Base-by-base conservation (phyloP, 768 basidiomycete species). In the Mycena vulgaris region DNA sequence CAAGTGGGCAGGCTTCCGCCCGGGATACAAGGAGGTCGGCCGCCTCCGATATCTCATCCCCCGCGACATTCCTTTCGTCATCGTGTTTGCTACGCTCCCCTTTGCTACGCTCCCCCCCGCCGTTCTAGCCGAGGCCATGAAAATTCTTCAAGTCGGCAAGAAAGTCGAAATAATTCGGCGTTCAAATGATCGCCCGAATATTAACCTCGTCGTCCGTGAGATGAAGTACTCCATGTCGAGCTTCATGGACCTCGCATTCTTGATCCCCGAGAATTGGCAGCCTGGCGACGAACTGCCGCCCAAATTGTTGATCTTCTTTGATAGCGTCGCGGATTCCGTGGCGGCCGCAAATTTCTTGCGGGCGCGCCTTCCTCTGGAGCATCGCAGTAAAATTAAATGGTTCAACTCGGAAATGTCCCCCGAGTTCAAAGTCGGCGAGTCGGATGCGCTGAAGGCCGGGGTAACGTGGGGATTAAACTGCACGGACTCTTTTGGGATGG, bases 401-500 rank as follows among this genome's bases (percentile, higher is more conserved):
- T 47, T 47, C 13, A 47, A 47, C 13, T 47, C 45, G 2, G 45
- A 47, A 25, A 47, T 78, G 72, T 58, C 74, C 0, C 14, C 62
- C 3, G 58, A 70, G 17, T 78, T 63, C 66, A 72, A 73, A 14
- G 67, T 68, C 11, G 25, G 2, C 0, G 66, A 73, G 19, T 28
- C 68, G 0, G 55, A 65, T 17, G 48, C 52, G 9, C 56, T 79
- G 3, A 48, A 67, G 30, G 23, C 21, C 0, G 71, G 76, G 7
- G 56, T 70, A 6, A 67, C 57, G 10, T 80, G 72, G 72, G 79
- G 79, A 9, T 25, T 78, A 14, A 56, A 33, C 40, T 70, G 37
- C 17, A 79, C 74, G 2, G 75, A 76, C 31, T 74, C 78, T 8
- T 79, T 78, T 37, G 75, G 78, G 13, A 75, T 81, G 77, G 75